Conservation (phyloP, 176 grass and related monocot genomes). For the Coix lacrymajobi region DNA sequence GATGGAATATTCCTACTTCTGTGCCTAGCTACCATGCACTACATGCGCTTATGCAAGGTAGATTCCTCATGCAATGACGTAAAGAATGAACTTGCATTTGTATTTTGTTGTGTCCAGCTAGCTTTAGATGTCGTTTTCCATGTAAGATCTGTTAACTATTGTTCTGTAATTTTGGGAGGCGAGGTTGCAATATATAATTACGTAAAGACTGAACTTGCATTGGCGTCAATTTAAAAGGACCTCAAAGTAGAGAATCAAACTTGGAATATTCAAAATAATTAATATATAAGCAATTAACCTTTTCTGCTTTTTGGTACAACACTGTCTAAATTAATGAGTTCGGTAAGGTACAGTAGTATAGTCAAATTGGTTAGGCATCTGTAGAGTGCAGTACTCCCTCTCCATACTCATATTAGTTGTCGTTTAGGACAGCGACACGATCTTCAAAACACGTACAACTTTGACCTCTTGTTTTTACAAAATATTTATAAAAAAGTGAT, state of each 20-base stretch:
- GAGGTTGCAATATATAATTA: not conserved
- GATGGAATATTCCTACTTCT: not conserved
- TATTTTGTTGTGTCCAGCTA: not conserved
- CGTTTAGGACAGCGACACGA: too few species aligned
- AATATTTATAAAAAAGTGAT: too few species aligned
- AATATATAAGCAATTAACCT: not conserved
- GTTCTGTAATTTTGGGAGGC: not conserved
- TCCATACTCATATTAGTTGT: too few species aligned
- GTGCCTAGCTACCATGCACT: too few species aligned
- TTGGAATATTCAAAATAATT: not conserved
- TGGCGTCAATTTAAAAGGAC: constrained; percentile 8
- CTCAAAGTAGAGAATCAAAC: not conserved
- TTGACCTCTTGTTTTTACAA: too few species aligned
- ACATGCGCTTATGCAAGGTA: too few species aligned
- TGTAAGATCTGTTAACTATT: not conserved
- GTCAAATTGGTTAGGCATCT: not conserved
- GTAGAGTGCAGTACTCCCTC: not conserved
- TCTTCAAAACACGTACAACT: too few species aligned
- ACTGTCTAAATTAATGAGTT: not conserved
- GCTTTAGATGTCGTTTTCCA: not conserved
- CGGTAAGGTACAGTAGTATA: not conserved
- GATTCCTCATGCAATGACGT: not conserved
- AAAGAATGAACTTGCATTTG: too few species aligned
- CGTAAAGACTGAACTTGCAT: not conserved
- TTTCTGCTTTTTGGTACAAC: not conserved